Base-by-base conservation (phyloP, 345 rosid species). In the Eucalyptus virginea region DNA sequence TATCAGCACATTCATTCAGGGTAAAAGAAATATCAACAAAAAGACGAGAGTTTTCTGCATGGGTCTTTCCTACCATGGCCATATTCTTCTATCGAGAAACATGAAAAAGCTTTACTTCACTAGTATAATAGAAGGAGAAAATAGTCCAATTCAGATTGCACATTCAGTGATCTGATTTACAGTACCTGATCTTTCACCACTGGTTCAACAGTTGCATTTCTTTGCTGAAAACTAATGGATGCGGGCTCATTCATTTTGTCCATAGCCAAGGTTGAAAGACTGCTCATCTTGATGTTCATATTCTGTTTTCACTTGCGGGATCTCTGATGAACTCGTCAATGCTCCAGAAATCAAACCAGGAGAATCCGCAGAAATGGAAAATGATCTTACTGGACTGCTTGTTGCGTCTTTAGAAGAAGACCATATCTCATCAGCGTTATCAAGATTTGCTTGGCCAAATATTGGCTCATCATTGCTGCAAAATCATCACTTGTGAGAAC, bases 401-500 rank as follows among this genome's bases (percentile, higher is more conserved):
- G 92, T 91, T 86, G 90, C 92, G 93, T 94, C 95, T 94, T 95
- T 95, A 69, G 97, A 92, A 81, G 96, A 91, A 89, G 96, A 89
- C 99, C 99, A 97, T 87, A 96, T 92, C 92, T 94, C 98, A 92
- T 95, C 96, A 89, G 94, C 93, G 90, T 88, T 77, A 85, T 89
- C 95, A 94, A 96, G 95, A 93, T 91, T 95, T 90, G 87, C 96
- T 93, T 93, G 90, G 88, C 98, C 97, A 95, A 95, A 97, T 91
- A 96, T 92, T 87, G 97, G 94, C 92, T 94, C 97, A 92, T 96
- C 99, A 91, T 95, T 95, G 93, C 99, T 96, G 99, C 97, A 96
- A 96, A 95, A 97, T 90, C 96, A 96, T 88, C 95, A 94, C 96
- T 98, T 96, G 98, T 95, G 96, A 95, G 98, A 94, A 95, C 94